These are phyloP conservation scores for Phallus indusiatus DNA, from an alignment of 768 basidiomycete genomes.

Conservation along the genomic window DNA sequence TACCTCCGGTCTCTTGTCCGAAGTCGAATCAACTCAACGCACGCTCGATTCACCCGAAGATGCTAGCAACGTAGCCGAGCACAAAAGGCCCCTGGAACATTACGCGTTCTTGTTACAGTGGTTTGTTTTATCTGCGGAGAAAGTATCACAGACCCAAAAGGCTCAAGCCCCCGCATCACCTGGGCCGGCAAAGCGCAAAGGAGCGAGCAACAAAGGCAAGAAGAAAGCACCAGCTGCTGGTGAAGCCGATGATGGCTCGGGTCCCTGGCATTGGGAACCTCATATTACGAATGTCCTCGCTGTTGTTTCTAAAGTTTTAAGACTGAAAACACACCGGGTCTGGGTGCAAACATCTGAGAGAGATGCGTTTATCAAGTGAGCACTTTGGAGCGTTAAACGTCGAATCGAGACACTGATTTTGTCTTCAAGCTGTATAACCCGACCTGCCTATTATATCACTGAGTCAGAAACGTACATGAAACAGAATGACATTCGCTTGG, in stretches of 20 bases:
- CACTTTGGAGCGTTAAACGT: slow-evolving; percentile 10
- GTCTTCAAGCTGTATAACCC: slow-evolving; percentile 66
- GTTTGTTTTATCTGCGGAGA: slow-evolving; percentile 79
- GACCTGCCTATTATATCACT: slow-evolving; percentile 77
- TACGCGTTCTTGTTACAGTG: slow-evolving; percentile 89
- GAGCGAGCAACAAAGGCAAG: slow-evolving; percentile 43
- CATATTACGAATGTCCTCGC: slow-evolving; percentile 64
- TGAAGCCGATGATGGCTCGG: slow-evolving; percentile 7
- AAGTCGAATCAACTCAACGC: slow-evolving; percentile 61
- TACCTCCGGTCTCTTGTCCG: slow-evolving; percentile 59
- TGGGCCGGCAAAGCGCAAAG: slow-evolving; percentile 42
- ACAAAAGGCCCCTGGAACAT: slow-evolving; percentile 75
- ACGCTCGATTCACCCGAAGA: slow-evolving; percentile 60
- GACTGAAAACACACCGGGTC: slow-evolving; percentile 62
- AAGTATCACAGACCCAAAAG: slow-evolving; percentile 40
- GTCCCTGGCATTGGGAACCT: slow-evolving; percentile 63
- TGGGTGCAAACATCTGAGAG: slow-evolving; percentile 85
- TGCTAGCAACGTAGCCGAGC: slow-evolving; percentile 40
- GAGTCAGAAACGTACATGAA: slow-evolving; percentile 91
- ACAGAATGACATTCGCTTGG: slow-evolving; percentile 50
- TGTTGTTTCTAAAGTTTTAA: slow-evolving; percentile 64
- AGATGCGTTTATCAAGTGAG: slow-evolving; percentile 79
- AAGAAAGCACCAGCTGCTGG: slow-evolving; percentile 21
- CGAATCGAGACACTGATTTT: slow-evolving; percentile 8
- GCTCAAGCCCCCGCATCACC: slow-evolving; percentile 38